Conservation (phyloP, 1,284 basidiomycete species). For the Naganishia sp. region DNA sequence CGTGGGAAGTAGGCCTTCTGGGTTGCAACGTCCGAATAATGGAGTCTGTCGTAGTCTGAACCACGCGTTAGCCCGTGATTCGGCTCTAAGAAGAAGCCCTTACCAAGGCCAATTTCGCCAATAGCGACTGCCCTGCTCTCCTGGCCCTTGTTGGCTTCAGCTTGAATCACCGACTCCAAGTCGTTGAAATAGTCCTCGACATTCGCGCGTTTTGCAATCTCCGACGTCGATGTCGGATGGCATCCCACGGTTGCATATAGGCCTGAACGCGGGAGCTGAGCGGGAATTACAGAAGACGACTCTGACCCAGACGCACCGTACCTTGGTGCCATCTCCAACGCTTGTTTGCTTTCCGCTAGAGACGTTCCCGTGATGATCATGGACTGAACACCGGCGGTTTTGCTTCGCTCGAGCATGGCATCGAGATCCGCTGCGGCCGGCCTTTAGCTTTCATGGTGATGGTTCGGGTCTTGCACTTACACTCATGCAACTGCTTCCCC, state of each 20-base stretch:
- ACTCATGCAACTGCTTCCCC: slow-evolving; percentile 53
- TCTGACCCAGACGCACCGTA: slow-evolving; percentile 55
- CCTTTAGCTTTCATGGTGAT: neutral
- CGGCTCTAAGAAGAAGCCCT: slow-evolving; percentile 33
- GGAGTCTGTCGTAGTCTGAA: slow-evolving; percentile 78
- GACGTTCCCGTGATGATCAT: slow-evolving; percentile 82
- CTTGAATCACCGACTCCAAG: slow-evolving; percentile 62
- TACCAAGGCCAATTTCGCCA: slow-evolving; percentile 84
- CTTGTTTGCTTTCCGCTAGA: slow-evolving; percentile 66
- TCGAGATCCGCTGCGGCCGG: slow-evolving; percentile 64
- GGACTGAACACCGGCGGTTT: slow-evolving; percentile 66
- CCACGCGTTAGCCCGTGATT: slow-evolving; percentile 16
- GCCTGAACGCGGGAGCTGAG: slow-evolving; percentile 51
- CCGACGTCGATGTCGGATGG: slow-evolving; percentile 78
- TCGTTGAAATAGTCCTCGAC: slow-evolving; percentile 66
- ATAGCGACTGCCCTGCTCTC: slow-evolving; percentile 69
- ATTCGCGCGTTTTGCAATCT: slow-evolving; percentile 66
- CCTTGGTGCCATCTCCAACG: slow-evolving; percentile 64
- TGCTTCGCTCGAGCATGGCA: slow-evolving; percentile 64
- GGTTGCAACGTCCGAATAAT: slow-evolving; percentile 66
- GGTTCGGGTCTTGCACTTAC: slow-evolving; percentile 21
- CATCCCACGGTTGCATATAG: slow-evolving; percentile 79
- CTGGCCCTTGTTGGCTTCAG: slow-evolving; percentile 57
- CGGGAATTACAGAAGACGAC: neutral
- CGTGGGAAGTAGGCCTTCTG: slow-evolving; percentile 71